phyloP scores from a whole-genome alignment of 2,329 filamentous ascomycete genomes.

The Aspergillus awamori region DNA sequence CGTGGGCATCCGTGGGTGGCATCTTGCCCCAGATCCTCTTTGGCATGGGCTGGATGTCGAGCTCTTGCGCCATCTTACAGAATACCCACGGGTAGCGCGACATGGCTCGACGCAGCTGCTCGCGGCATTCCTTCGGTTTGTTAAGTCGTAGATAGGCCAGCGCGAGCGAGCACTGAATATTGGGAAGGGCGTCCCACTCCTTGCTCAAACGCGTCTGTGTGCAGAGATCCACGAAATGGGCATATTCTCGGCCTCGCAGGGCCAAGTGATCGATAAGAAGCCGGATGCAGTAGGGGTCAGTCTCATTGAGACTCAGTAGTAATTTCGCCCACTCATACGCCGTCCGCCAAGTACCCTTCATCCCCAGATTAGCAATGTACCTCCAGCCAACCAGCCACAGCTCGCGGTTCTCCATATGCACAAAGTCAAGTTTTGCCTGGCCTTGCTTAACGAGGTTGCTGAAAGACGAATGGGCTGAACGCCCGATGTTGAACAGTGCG shows the following conservation, averaged over 20 bases:
- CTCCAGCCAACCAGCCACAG: slow-evolving; percentile 89
- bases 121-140: slow-evolving; percentile 66
- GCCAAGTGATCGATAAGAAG: slow-evolving; percentile 83
- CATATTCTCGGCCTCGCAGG: slow-evolving; percentile 74
- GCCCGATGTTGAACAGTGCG: slow-evolving; percentile 90
- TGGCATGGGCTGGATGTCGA: slow-evolving; percentile 75
- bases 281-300: slow-evolving; percentile 81
- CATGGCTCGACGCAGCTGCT: slow-evolving; percentile 69
- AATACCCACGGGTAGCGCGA: slow-evolving; percentile 82
- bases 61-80: slow-evolving; percentile 74
- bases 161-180: slow-evolving; percentile 75
- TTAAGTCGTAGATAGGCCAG: slow-evolving; percentile 75
- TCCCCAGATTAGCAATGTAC: slow-evolving; percentile 80
- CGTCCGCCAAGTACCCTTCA: slow-evolving; percentile 92
- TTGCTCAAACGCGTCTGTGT: slow-evolving; percentile 54
- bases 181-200: slow-evolving; percentile 61
- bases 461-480: slow-evolving; percentile 82
- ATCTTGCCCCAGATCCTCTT: slow-evolving; percentile 80
- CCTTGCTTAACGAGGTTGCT: slow-evolving; percentile 74
- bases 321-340: slow-evolving; percentile 93
- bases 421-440: slow-evolving; percentile 78
- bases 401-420: slow-evolving; percentile 83
- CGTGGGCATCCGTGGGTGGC: slow-evolving; percentile 65
- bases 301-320: slow-evolving; percentile 71
- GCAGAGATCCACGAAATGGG: slow-evolving; percentile 73